Evolutionary conservation across 148 eudicot species (phyloP), one percentile per base, ranked within the genome.

Genomic region (Nepenthes gracilis): DNA sequence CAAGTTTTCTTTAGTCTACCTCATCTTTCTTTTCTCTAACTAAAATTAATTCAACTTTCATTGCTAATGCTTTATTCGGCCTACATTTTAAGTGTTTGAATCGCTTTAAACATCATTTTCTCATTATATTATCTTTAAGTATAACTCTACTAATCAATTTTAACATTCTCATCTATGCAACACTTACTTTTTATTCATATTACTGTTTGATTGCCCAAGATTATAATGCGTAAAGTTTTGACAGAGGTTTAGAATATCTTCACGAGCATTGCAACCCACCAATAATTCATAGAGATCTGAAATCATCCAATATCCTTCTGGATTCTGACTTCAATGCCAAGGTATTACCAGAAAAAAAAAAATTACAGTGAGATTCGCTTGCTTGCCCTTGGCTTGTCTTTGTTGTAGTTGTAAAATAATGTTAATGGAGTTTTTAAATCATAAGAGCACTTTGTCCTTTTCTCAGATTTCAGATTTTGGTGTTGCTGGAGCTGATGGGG

Each of bases 241-340:
- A 43, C 65, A 90, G 97, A 82, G 97, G 95, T 57, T 62, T 90
- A 57, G 95, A 90, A 64, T 90, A 77, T 65, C 78, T 90, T 56
- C 97, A 90, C 11, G 97, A 90, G 80, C 80, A 72, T 37, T 86
- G 88, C 74, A 75, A 77, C 70, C 95, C 95, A 40, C 78, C 79
- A 2, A 72, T 90, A 56, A 87, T 90, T 60, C 97, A 90, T 67
- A 82, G 95, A 70, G 89, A 84, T 71, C 72, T 90, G 64, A 86
- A 76, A 66, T 78, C 95, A 53, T 86, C 91, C 34, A 86, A 82
- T 59, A 77, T 90, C 64, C 88, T 86, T 48, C 74, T 86, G 15
- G 97, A 87, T 75, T 77, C 83, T 65, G 75, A 77, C 67, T 86
- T 81, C 81, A 82, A 86, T 60, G 94, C 95, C 5, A 90, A 90